Percentiles rank a stretch among this genome's conserved stretches.
Conservation (phyloP, 192 early-diverging fungal genomes). For the Diversispora epigaea region DNA sequence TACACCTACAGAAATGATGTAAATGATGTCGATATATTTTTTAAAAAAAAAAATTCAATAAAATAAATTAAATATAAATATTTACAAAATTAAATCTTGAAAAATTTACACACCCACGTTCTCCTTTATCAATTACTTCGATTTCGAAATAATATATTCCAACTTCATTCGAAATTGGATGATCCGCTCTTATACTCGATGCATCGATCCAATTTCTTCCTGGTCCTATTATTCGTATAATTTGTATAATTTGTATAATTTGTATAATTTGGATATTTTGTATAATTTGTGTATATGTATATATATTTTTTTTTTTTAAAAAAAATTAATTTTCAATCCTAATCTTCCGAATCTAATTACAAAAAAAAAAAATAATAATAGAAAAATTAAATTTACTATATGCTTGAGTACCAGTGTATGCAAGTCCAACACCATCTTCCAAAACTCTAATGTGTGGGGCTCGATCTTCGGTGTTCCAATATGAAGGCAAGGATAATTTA, state of each 20-base stretch:
- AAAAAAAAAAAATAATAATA: background rate
- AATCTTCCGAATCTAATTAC: background rate
- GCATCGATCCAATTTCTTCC: conserved; percentile 76
- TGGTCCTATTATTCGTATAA: conserved; percentile 40
- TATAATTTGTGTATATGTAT: too few relatives aligned
- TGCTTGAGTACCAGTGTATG: background rate
- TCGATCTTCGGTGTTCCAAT: background rate
- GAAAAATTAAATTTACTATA: background rate
- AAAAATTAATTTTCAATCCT: background rate
- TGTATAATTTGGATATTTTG: too few relatives aligned
- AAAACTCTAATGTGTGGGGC: background rate
- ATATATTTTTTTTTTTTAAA: background rate
- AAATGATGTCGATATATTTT: background rate
- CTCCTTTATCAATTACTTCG: conserved; percentile 77
- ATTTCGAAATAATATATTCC: conserved; percentile 95
- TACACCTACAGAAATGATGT: conserved; percentile 45
- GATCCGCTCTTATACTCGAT: conserved; percentile 73
- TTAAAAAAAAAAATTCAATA: too few relatives aligned
- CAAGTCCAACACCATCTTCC: background rate
- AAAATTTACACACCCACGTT: conserved; percentile 61
- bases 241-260: too few relatives aligned
- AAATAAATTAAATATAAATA: too few relatives aligned
- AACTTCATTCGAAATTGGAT: conserved; percentile 76
- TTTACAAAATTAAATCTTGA: background rate
- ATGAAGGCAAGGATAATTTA: background rate